Conservation (phyloP, 495 filamentous ascomycete species). For the Trichoderma erinaceum region DNA sequence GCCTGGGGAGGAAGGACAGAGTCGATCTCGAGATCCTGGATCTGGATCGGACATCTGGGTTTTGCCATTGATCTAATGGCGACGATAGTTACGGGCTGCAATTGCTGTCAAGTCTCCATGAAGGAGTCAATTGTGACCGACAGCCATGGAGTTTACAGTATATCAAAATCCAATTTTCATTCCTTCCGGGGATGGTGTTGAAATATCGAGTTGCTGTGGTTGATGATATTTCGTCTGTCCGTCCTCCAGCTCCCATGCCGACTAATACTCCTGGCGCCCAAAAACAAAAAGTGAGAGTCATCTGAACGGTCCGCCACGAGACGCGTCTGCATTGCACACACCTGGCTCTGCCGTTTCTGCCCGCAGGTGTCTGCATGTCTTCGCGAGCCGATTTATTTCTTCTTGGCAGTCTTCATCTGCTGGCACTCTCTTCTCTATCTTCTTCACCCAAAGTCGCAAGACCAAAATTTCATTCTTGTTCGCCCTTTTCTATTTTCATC, state of each 20-base stretch:
- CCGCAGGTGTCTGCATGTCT: background rate
- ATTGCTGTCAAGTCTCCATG: background rate
- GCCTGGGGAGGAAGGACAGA: background rate
- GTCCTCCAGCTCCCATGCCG: background rate
- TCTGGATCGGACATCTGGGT: conserved; percentile 8
- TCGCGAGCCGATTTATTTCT: background rate
- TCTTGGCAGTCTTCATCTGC: background rate
- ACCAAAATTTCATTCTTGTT: background rate
- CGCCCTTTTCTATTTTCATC: background rate
- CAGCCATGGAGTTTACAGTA: background rate
- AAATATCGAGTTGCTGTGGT: background rate
- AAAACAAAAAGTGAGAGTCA: background rate
- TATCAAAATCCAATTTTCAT: background rate
- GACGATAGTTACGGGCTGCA: background rate
- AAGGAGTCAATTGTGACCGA: background rate
- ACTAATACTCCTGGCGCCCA: background rate
- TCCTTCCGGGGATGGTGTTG: background rate
- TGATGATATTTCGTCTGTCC: background rate
- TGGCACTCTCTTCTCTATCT: background rate
- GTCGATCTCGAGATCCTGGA: background rate
- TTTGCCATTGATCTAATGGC: background rate
- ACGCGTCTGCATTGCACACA: background rate
- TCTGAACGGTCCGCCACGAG: conserved; percentile 8
- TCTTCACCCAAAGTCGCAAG: background rate
- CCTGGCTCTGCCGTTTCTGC: background rate